Percentiles rank a stretch among this genome's conserved stretches.
phyloP scores from a whole-genome alignment of 257 asterid genomes.

The Solanum virginianum region DNA sequence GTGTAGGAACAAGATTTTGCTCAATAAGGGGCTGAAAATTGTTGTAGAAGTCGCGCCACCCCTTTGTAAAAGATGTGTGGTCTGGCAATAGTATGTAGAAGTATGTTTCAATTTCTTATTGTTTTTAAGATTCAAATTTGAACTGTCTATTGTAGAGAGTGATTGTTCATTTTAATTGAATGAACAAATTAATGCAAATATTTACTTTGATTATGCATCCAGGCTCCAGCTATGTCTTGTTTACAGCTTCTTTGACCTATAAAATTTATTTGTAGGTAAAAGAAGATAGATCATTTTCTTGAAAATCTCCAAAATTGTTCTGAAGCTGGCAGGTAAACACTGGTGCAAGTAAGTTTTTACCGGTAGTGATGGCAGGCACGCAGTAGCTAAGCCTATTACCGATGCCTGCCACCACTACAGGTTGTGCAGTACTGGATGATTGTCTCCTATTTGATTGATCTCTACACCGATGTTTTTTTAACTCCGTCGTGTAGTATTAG shows the following conservation, averaged over 20 bases:
- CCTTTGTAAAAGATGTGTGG: constrained; percentile 9
- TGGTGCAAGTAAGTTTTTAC: background rate
- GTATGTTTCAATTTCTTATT: background rate
- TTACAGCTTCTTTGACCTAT: background rate
- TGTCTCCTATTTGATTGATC: background rate
- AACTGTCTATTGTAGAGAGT: background rate
- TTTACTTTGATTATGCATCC: background rate
- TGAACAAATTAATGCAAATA: background rate
- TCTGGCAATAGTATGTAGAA: background rate
- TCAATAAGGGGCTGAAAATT: background rate
- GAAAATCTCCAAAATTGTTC: background rate
- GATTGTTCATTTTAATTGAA: background rate
- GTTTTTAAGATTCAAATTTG: background rate
- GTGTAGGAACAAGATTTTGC: background rate
- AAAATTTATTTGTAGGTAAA: background rate
- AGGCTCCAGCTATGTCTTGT: background rate
- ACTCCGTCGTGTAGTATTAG: no score
- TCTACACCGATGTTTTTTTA: background rate
- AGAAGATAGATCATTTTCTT: background rate
- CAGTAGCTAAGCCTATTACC: background rate
- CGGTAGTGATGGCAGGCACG: background rate
- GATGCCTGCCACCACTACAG: background rate
- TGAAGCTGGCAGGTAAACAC: background rate
- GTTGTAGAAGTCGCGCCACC: constrained; percentile 9
- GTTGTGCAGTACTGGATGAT: background rate